A percentile compares a stretch with the other conserved stretches of the same genome.
phyloP scores from a whole-genome alignment of 768 basidiomycete genomes.

The Zangia roseola region DNA sequence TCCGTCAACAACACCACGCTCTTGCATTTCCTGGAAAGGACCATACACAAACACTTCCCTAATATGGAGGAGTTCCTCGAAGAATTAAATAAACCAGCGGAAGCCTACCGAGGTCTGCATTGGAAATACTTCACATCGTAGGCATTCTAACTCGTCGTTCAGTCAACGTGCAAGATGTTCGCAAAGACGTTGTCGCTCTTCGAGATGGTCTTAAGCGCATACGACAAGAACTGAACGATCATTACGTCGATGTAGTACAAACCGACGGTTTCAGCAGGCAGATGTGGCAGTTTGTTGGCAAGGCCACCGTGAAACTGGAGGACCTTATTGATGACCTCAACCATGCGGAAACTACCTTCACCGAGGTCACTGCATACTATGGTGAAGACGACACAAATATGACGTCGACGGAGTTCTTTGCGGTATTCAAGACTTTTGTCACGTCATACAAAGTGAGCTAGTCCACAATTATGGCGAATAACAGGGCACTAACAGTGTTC shows the following conservation, averaged over 20 bases:
- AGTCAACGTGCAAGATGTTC: constrained; percentile 88
- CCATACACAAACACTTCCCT: constrained; percentile 83
- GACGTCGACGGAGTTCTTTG: constrained; percentile 91
- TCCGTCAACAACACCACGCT: constrained; percentile 92
- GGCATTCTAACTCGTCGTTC: constrained; percentile 14
- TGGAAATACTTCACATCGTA: background rate
- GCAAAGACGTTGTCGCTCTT: constrained; percentile 71
- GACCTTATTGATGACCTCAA: constrained; percentile 87
- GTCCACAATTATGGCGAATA: background rate
- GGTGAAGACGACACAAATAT: constrained; percentile 90
- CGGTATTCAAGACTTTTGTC: constrained; percentile 94
- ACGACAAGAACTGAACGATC: constrained; percentile 72
- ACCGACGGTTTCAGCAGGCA: constrained; percentile 81
- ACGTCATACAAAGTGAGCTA: constrained; percentile 79
- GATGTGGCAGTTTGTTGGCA: constrained; percentile 89
- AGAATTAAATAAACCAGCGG: constrained; percentile 85
- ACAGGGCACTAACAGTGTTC: constrained; percentile 2
- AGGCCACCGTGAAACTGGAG: constrained; percentile 71
- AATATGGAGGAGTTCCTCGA: constrained; percentile 86
- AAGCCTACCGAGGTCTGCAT: constrained; percentile 82
- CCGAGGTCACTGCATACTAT: constrained; percentile 85
- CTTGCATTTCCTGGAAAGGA: constrained; percentile 90
- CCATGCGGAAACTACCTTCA: constrained; percentile 78
- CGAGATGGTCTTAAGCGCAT: constrained; percentile 77
- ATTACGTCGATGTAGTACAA: constrained; percentile 71